A percentile compares a stretch with the other conserved stretches of the same genome.
These are phyloP conservation scores for Papiliotrema nemorosa DNA, from an alignment of 1,284 basidiomycete genomes.

Conservation along the genomic window DNA sequence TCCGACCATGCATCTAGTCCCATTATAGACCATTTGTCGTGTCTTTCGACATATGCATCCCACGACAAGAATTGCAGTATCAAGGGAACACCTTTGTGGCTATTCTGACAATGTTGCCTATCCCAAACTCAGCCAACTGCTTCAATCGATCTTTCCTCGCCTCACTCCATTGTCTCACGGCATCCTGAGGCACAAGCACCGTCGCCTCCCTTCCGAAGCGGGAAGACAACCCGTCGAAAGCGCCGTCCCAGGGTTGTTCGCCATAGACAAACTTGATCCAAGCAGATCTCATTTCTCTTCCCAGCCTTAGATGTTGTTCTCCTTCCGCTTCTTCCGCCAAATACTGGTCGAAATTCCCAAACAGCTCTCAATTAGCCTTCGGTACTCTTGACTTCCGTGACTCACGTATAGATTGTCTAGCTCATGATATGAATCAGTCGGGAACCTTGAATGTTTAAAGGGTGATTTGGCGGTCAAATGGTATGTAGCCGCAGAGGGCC, in stretches of 20 bases:
- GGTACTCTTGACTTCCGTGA: neutral
- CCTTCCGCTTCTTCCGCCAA: neutral
- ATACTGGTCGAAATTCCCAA: constrained; percentile 12
- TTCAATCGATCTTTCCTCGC: neutral
- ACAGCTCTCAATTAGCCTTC: neutral
- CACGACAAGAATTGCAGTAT: no score
- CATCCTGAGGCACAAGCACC: neutral
- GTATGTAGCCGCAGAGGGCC: constrained; percentile 9
- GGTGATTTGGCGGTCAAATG: constrained; percentile 10
- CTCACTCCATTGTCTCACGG: neutral
- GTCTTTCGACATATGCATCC: no score
- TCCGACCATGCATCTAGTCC: no score
- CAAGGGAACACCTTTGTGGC: neutral
- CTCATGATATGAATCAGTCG: constrained; percentile 8
- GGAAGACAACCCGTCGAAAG: constrained; percentile 1
- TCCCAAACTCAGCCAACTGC: neutral
- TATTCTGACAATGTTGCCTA: neutral
- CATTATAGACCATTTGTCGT: no score
- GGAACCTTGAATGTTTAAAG: constrained; percentile 1
- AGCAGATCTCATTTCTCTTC: neutral
- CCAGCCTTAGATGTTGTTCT: constrained; percentile 2
- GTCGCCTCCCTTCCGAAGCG: neutral
- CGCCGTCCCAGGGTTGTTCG: constrained; percentile 4
- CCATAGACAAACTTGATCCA: constrained; percentile 12
- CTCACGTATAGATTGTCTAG: constrained; percentile 11